A percentile compares a stretch with the other conserved stretches of the same genome.
phyloP scores from a whole-genome alignment of 139 green algal species.

The Nannochloris sp. region DNA sequence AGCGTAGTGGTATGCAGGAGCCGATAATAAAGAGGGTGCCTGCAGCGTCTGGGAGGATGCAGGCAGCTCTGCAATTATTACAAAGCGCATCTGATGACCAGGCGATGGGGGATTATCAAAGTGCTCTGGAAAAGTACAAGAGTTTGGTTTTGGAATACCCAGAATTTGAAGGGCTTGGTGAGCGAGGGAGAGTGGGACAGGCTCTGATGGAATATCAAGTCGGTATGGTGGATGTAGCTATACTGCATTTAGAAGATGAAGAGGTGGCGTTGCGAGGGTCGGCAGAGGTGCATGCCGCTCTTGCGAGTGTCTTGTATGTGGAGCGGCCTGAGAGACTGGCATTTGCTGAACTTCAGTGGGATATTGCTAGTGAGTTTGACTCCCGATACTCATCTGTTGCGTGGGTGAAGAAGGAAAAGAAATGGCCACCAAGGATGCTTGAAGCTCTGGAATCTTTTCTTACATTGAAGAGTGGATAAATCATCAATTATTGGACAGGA shows the following conservation, averaged over 20 bases:
- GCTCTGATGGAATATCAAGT: conserved; percentile 56
- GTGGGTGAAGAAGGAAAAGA: conserved; percentile 47
- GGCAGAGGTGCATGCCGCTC: conserved; percentile 58
- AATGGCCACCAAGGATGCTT: conserved; percentile 49
- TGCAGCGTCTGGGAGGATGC: not conserved
- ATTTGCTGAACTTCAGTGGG: conserved; percentile 52
- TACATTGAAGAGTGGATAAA: not conserved
- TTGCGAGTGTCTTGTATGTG: conserved; percentile 50
- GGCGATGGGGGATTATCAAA: not conserved
- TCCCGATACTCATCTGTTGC: conserved; percentile 30
- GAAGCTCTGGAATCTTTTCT: conserved; percentile 44
- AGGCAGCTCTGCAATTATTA: conserved; percentile 2
- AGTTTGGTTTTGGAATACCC: conserved; percentile 12
- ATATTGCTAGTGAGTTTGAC: conserved; percentile 53
- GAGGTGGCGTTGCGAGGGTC: conserved; percentile 34
- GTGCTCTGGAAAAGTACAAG: not conserved
- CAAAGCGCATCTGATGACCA: not conserved
- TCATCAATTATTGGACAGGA: too few species aligned
- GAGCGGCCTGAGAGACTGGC: conserved; percentile 24
- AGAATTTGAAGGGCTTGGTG: conserved; percentile 39
- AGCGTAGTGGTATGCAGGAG: not conserved
- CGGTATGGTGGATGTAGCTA: conserved; percentile 21
- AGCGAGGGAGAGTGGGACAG: conserved; percentile 44
- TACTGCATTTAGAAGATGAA: conserved; percentile 53
- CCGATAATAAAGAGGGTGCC: not conserved